These are phyloP conservation scores for Botrytis galanthina DNA, from an alignment of 2,329 filamentous ascomycete species.

Conservation along the genomic window DNA sequence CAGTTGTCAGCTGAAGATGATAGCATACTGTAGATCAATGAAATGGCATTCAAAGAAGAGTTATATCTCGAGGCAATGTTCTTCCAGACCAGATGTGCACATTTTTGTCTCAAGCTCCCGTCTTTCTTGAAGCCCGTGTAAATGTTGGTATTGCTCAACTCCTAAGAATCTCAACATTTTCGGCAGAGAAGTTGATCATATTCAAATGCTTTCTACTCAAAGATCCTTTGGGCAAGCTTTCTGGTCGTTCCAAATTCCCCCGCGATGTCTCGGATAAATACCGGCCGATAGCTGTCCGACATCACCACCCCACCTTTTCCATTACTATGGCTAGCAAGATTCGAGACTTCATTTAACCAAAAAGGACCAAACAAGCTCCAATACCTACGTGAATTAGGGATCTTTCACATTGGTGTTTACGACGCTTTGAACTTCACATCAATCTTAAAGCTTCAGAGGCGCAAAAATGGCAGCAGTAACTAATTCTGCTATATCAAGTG, in stretches of 20 bases:
- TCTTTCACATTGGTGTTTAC: too few relatives aligned
- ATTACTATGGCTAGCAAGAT: background rate
- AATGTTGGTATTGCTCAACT: background rate
- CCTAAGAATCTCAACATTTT: accelerated
- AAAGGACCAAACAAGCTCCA: background rate
- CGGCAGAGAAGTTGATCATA: background rate
- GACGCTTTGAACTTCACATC: background rate
- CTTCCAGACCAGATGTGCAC: background rate
- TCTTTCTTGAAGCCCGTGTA: background rate
- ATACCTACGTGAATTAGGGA: background rate
- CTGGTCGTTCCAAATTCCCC: background rate
- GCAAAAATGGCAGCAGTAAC: conserved; percentile 22
- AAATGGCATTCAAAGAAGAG: background rate
- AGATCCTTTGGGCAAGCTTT: background rate
- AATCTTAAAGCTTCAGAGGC: background rate
- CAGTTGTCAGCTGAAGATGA: background rate
- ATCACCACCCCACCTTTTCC: background rate
- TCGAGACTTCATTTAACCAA: background rate
- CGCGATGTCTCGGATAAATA: conserved; percentile 3
- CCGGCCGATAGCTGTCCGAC: background rate
- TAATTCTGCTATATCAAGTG: conserved; percentile 16
- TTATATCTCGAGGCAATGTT: background rate
- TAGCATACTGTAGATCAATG: background rate
- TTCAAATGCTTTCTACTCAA: background rate
- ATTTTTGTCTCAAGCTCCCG: background rate